phyloP scores from a whole-genome alignment of 1,284 basidiomycete genomes.

The Omphalotus olearius region DNA sequence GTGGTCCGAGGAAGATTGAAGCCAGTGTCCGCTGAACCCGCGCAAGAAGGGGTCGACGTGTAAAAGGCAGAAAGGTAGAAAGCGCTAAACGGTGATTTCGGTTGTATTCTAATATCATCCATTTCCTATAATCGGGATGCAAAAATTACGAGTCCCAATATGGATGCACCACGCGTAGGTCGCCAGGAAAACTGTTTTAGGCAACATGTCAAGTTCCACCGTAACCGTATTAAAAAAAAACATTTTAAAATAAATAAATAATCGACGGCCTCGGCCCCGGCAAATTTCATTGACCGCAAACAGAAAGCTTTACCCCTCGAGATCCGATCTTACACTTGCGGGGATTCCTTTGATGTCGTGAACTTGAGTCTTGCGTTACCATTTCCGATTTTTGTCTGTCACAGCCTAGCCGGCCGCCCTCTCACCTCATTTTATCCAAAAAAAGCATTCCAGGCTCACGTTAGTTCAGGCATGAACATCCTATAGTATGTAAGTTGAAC shows the following conservation, averaged over 20 bases:
- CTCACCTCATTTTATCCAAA: neutral
- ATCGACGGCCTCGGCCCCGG: constrained; percentile 14
- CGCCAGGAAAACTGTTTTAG: constrained; percentile 12
- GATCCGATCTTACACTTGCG: constrained; percentile 7
- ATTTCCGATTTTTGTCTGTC: constrained; percentile 6
- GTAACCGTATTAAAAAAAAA: too few species aligned
- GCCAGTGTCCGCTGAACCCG: too few species aligned
- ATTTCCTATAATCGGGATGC: constrained; percentile 8
- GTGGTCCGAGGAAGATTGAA: too few species aligned
- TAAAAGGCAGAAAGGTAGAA: neutral
- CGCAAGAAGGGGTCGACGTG: neutral
- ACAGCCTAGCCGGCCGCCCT: constrained; percentile 6
- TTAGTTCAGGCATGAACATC: neutral
- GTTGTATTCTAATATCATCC: constrained; percentile 8
- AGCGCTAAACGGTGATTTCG: constrained; percentile 10
- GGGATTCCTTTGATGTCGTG: constrained; percentile 5
- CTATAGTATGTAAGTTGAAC: neutral
- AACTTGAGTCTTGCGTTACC: constrained; percentile 3
- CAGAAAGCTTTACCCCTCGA: constrained; percentile 10
- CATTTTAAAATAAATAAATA: neutral
- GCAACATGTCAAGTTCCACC: constrained; percentile 2
- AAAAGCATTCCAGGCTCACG: neutral
- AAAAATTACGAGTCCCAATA: constrained; percentile 6
- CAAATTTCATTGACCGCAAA: constrained; percentile 11
- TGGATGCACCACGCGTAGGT: constrained; percentile 12